These are phyloP conservation scores for Artemisia annua DNA, from an alignment of 129 eudicot genomes.

Conservation along the genomic window DNA sequence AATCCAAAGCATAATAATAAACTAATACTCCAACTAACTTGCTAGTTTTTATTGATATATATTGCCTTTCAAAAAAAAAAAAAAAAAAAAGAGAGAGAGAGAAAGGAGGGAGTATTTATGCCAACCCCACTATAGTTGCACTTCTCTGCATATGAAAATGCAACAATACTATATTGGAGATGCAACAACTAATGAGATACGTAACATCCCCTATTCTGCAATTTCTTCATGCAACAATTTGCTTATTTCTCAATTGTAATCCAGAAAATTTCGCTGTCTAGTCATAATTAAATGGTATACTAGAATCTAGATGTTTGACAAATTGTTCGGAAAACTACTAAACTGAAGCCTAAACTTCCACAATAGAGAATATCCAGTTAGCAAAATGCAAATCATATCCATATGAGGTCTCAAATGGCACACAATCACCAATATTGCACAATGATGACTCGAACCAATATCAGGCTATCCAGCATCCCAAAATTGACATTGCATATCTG, in stretches of 20 bases:
- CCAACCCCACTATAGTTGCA: too few relatives aligned
- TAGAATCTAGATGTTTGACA: neutral
- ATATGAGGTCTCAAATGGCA: neutral
- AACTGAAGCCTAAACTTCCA: neutral
- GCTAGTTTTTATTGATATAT: too few relatives aligned
- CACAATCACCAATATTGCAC: neutral
- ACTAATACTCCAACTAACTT: too few relatives aligned
- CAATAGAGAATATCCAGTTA: neutral
- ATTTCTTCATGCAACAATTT: neutral
- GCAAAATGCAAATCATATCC: neutral
- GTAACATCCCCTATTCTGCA: neutral
- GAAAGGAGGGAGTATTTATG: too few relatives aligned
- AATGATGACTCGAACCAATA: neutral
- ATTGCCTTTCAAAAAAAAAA: too few relatives aligned
- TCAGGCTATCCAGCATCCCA: neutral
- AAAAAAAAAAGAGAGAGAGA: too few relatives aligned
- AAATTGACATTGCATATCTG: neutral
- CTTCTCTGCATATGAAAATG: neutral
- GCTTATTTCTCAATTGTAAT: slow-evolving; percentile 13
- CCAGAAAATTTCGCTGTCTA: neutral
- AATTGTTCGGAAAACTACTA: neutral
- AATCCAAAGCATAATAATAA: neutral
- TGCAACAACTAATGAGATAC: neutral
- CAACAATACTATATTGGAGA: slow-evolving; percentile 7
- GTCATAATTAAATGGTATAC: neutral